Conservation (phyloP, 768 basidiomycete genomes). For the Guyanaporus albipodus region DNA sequence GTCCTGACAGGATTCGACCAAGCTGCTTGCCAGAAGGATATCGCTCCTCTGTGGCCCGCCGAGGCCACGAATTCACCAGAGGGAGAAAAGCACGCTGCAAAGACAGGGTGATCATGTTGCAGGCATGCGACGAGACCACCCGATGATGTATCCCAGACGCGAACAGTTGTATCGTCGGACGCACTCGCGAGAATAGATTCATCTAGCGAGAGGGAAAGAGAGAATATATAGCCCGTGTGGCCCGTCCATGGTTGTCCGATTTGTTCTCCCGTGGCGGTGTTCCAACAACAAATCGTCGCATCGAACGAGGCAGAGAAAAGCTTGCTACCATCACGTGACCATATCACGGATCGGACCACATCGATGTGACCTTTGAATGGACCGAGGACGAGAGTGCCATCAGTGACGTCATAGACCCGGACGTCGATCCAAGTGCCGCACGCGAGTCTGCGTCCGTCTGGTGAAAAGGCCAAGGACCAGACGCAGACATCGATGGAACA, state of each 20-base stretch:
- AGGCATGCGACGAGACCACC: neutral
- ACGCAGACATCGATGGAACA: neutral
- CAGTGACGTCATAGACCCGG: neutral
- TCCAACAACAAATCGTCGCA: constrained; percentile 10
- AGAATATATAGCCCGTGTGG: no score
- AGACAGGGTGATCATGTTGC: neutral
- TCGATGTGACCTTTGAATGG: no score
- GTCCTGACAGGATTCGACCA: neutral
- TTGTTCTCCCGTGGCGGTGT: neutral
- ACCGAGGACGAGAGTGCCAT: neutral
- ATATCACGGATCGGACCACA: neutral
- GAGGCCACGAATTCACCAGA: constrained; percentile 7
- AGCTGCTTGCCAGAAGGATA: constrained; percentile 1
- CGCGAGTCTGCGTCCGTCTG: neutral
- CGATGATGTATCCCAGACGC: constrained; percentile 5
- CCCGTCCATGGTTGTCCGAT: constrained; percentile 3
- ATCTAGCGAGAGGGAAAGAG: neutral
- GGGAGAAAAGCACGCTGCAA: neutral
- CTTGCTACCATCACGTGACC: constrained; percentile 7
- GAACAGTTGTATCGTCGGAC: neutral
- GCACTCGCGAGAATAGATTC: constrained; percentile 6
- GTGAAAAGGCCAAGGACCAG: neutral
- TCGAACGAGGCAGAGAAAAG: neutral
- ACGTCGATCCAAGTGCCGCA: neutral
- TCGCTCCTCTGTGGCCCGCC: neutral